phyloP scores from a whole-genome alignment of 768 basidiomycete genomes.

The Leucosporidium scottii region DNA sequence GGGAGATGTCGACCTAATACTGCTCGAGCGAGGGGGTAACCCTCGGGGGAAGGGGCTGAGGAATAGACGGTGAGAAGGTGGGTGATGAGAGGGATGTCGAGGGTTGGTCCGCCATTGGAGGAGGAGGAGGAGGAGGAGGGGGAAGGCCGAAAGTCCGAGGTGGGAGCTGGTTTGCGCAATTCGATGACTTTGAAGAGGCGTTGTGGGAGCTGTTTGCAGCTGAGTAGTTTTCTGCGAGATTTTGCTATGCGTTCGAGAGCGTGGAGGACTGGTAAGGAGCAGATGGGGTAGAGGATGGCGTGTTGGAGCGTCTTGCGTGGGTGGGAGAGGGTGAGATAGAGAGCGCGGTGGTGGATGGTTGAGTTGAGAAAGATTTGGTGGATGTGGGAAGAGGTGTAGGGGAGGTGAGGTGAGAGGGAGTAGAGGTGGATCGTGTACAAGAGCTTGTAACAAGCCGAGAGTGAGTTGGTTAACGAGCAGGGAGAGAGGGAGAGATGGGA shows the following conservation, averaged over 20 bases:
- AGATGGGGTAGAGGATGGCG: conserved; percentile 37
- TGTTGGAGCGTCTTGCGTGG: conserved; percentile 35
- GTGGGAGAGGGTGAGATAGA: conserved; percentile 54
- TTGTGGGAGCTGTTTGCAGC: conserved; percentile 51
- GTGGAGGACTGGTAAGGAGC: conserved; percentile 40
- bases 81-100: conserved; percentile 36
- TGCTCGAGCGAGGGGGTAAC: conserved; percentile 75
- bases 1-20: conserved; percentile 59
- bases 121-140: neutral
- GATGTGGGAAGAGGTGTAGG: conserved; percentile 54
- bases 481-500: neutral
- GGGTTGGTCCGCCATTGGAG: neutral
- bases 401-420: conserved; percentile 60
- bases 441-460: conserved; percentile 49
- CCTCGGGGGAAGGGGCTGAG: conserved; percentile 58
- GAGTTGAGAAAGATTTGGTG: conserved; percentile 53
- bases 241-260: conserved; percentile 48
- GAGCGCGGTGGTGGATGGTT: conserved; percentile 56
- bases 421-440: conserved; percentile 68
- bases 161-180: conserved; percentile 27
- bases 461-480: neutral
- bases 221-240: neutral
- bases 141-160: no score
- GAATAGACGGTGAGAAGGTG: conserved; percentile 42
- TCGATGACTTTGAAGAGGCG: conserved; percentile 58